These are phyloP conservation scores for Stephanodiscus minutulus DNA, from an alignment of 108 stramenopile genomes.

Conservation along the genomic window DNA sequence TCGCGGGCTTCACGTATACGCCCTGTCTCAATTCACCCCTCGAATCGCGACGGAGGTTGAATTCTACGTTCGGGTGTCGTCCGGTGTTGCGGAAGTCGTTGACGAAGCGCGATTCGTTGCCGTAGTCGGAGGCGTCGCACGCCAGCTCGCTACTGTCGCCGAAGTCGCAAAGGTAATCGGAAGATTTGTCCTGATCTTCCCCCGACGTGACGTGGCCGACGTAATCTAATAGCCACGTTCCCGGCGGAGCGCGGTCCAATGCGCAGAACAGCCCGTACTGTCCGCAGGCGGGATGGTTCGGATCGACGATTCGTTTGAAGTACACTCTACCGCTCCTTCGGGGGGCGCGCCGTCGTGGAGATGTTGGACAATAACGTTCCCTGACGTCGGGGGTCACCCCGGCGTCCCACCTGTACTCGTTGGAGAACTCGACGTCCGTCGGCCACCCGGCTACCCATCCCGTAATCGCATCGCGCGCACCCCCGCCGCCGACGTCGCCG, in stretches of 20 bases:
- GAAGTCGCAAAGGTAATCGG: conserved; percentile 42
- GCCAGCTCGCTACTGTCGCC: conserved; percentile 33
- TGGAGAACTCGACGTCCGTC: conserved; percentile 29
- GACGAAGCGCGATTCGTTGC: conserved; percentile 50
- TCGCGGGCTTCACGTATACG: conserved; percentile 35
- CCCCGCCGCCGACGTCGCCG: not conserved
- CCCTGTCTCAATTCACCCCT: conserved; percentile 43
- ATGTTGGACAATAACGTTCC: conserved; percentile 10
- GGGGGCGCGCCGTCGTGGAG: conserved; percentile 4
- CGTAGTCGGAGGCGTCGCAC: conserved; percentile 33
- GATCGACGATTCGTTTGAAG: conserved; percentile 27
- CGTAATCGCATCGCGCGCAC: no score
- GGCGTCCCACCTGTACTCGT: conserved; percentile 41
- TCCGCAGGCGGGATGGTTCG: conserved; percentile 40
- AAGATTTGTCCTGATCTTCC: conserved; percentile 36
- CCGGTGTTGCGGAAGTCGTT: conserved; percentile 48
- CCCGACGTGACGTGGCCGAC: conserved; percentile 32
- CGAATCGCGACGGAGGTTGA: conserved; percentile 31
- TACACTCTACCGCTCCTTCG: conserved; percentile 27
- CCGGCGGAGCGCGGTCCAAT: conserved; percentile 22
- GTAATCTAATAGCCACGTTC: conserved; percentile 47
- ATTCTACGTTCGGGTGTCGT: conserved; percentile 27
- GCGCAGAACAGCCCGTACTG: conserved; percentile 42
- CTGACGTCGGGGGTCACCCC: conserved; percentile 15
- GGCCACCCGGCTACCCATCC: conserved; percentile 27